Percentiles rank a stretch among this genome's conserved stretches.
Conservation (phyloP, 805 yeast genomes). For the Candida rishiriensis region DNA sequence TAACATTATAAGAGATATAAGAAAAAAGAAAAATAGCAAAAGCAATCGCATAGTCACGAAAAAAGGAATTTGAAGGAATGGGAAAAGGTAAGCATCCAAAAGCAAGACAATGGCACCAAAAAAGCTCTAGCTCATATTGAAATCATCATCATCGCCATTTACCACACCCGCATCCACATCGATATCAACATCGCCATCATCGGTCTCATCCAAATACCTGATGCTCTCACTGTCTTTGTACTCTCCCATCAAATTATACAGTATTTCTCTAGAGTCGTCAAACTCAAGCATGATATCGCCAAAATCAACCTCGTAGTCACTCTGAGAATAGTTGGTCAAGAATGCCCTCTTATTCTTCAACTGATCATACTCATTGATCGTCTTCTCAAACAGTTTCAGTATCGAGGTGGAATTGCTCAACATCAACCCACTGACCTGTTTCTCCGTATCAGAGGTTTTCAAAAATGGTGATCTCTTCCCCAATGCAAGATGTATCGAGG, state of each 20-base stretch:
- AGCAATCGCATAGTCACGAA: no score
- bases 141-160: not conserved
- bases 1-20: no score
- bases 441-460: conserved; percentile 25
- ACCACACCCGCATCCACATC: not conserved
- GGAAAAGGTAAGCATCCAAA: no score
- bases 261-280: conserved; percentile 44
- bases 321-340: conserved; percentile 63
- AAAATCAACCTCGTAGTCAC: conserved; percentile 39
- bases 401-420: conserved; percentile 80
- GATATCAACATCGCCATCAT: conserved; percentile 25
- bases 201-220: conserved; percentile 45
- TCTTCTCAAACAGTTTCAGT: conserved; percentile 57
- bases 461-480: conserved; percentile 68
- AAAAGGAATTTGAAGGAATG: no score
- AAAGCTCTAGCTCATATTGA: not conserved
- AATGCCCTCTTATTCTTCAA: conserved; percentile 80
- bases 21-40: no score
- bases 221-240: conserved; percentile 39
- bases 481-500: conserved; percentile 71
- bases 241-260: conserved; percentile 42
- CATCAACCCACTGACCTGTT: conserved; percentile 72
- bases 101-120: no score
- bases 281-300: conserved; percentile 44
- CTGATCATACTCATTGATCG: conserved; percentile 73